phyloP scores from a whole-genome alignment of 805 yeast genomes.

The Zygosaccharomyces bisporus region DNA sequence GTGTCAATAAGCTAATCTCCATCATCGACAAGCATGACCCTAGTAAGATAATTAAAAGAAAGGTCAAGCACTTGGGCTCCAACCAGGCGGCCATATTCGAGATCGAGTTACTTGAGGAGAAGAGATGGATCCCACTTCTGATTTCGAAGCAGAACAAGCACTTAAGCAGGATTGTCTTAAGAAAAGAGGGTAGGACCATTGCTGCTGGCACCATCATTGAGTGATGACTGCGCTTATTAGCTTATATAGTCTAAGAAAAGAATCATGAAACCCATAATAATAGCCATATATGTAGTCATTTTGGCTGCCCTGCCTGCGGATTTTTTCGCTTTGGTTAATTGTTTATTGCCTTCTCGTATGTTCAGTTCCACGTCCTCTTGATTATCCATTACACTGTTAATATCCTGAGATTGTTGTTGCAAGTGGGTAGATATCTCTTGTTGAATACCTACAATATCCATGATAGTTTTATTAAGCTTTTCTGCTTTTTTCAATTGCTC shows the following conservation, averaged over 20 bases:
- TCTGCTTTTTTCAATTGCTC: conserved; percentile 59
- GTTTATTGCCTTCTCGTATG: conserved; percentile 65
- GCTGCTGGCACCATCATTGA: conserved; percentile 95
- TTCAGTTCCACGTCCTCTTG: conserved; percentile 65
- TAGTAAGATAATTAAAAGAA: conserved; percentile 87
- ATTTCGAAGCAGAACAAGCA: conserved; percentile 83
- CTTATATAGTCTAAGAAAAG: conserved; percentile 51
- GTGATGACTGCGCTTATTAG: conserved; percentile 14
- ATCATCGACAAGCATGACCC: conserved; percentile 71
- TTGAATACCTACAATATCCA: conserved; percentile 73
- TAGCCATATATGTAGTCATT: conserved; percentile 51
- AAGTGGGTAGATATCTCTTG: conserved; percentile 71
- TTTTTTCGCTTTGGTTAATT: conserved; percentile 62
- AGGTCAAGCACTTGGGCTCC: conserved; percentile 89
- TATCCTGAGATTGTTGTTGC: conserved; percentile 66
- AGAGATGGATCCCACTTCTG: conserved; percentile 86
- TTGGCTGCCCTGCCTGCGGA: conserved; percentile 60
- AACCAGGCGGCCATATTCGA: conserved; percentile 96
- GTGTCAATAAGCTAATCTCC: conserved; percentile 47
- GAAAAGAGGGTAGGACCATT: conserved; percentile 97
- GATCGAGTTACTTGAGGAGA: conserved; percentile 93
- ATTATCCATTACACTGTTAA: conserved; percentile 57
- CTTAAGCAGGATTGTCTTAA: conserved; percentile 90
- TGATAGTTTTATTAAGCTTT: conserved; percentile 55
- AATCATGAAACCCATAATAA: conserved; percentile 53